Evolutionary conservation across 2,329 filamentous ascomycete genomes (phyloP), one percentile per base, ranked within the genome.

Genomic region (Paecilomyces fulvus): DNA sequence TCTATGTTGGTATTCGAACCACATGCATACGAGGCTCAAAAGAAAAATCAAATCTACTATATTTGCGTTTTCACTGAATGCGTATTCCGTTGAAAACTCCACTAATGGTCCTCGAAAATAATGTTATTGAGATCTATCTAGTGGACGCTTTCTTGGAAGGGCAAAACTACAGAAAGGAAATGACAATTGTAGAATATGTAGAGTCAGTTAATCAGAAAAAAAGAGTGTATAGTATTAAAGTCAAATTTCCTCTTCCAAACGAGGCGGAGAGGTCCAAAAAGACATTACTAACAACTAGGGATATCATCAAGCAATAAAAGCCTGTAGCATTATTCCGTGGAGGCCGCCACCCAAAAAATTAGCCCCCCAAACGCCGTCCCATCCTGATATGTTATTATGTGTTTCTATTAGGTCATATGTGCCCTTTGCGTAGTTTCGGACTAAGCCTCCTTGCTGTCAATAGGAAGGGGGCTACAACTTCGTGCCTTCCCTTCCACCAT

Each of bases 401-500:
- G 14, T 43, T 43, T 17, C 6, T 9, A 43, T 17, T 6, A n/a
- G 37, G 25, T 5, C 4, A 28, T 28, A 28, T 28, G 7, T 28
- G 25, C 25, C 25, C 7, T 28, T 28, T 28, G 25, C 25, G 25
- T 28, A 28, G 25, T 28, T 28, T 20, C 14, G 37, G 17, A 17
- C 9, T 43, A 8, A 43, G 14, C 37, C 8, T 1, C 14, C 23
- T 30, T 20, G 46, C 37, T 20, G 17, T 30, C 17, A 11, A 50
- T 46, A 51, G 17, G 30, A 52, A 12, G 12, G n/a, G 10, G 54
- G 14, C 58, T 58, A 67, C 20, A 67, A 49, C 57, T 75, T 75
- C n/a, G 72, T 76, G 25, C 73, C 73, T 59, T 75, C 73, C 17
- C 73, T 69, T 30, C 69, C 71, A 56, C 65, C 67, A 60, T 76